Percentiles rank a stretch among this genome's conserved stretches.
These are phyloP conservation scores for Meyerozyma elateridarum DNA, from an alignment of 1,139 yeast species.

Conservation along the genomic window DNA sequence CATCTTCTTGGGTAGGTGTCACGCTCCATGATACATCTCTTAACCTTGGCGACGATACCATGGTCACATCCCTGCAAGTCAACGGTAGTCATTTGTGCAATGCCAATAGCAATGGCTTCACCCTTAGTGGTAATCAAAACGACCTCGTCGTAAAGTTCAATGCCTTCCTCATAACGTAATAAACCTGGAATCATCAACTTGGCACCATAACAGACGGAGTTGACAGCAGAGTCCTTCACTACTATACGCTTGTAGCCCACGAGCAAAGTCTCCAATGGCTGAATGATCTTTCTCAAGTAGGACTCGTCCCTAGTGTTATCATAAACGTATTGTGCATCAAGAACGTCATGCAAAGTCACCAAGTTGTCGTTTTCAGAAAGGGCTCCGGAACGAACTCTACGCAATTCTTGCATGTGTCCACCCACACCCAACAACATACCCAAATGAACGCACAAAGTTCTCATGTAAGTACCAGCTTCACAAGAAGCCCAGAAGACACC, in stretches of 20 bases:
- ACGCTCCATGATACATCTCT: constrained; percentile 99
- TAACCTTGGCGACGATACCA: constrained; percentile 97
- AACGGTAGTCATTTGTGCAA: constrained; percentile 98
- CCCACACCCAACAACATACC: constrained; percentile 99
- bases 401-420: constrained; percentile 99
- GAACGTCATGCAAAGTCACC: constrained; percentile 93
- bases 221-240: constrained; percentile 96
- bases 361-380: constrained; percentile 83
- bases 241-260: constrained; percentile 96
- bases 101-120: constrained; percentile 98
- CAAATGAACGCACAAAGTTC: constrained; percentile 96
- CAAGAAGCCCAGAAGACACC: constrained; percentile 99
- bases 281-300: constrained; percentile 87
- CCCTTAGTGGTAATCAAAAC: constrained; percentile 98
- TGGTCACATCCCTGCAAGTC: constrained; percentile 96
- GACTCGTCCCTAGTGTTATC: constrained; percentile 97
- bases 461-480: constrained; percentile 99
- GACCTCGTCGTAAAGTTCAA: constrained; percentile 95
- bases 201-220: constrained; percentile 98
- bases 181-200: constrained; percentile 98
- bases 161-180: constrained; percentile 95
- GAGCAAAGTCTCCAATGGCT: constrained; percentile 89
- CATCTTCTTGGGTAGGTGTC: constrained; percentile 99
- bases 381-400: constrained; percentile 99
- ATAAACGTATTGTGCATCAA: constrained; percentile 97